Conservation (phyloP, 257 asterid species). For the Lithospermum erythrorhizon region DNA sequence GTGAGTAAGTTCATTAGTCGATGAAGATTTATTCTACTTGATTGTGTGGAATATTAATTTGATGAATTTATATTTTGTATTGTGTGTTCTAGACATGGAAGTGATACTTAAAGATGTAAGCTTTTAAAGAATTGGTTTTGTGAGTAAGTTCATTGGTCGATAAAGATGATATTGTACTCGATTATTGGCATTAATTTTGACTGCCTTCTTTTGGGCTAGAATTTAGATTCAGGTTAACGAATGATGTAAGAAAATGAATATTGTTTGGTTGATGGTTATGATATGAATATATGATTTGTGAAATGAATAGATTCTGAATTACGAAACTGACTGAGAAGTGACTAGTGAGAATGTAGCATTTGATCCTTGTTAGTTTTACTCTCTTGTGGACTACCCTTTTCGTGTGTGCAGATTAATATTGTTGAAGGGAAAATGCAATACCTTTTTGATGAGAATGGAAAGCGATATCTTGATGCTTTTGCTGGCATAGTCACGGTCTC, state of each 20-base stretch:
- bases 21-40: too few species aligned
- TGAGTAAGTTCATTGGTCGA: too few species aligned
- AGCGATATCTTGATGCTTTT: constrained; percentile 89
- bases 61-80: neutral
- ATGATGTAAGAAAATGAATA: too few species aligned
- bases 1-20: too few species aligned
- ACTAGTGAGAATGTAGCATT: neutral
- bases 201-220: too few species aligned
- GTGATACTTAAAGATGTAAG: too few species aligned
- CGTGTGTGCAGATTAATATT: constrained; percentile 54
- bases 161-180: too few species aligned
- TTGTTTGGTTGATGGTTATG: neutral
- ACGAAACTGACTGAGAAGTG: neutral
- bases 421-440: constrained; percentile 99
- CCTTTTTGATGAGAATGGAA: constrained; percentile 75
- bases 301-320: neutral
- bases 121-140: too few species aligned
- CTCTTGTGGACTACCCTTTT: neutral
- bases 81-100: too few species aligned
- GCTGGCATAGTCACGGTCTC: constrained; percentile 96
- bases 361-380: neutral
- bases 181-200: too few species aligned
- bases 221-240: too few species aligned
- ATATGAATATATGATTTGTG: neutral
- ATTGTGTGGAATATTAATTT: too few species aligned